phyloP scores from a whole-genome alignment of 495 filamentous ascomycete species.

The Lasiosphaeria ovina region DNA sequence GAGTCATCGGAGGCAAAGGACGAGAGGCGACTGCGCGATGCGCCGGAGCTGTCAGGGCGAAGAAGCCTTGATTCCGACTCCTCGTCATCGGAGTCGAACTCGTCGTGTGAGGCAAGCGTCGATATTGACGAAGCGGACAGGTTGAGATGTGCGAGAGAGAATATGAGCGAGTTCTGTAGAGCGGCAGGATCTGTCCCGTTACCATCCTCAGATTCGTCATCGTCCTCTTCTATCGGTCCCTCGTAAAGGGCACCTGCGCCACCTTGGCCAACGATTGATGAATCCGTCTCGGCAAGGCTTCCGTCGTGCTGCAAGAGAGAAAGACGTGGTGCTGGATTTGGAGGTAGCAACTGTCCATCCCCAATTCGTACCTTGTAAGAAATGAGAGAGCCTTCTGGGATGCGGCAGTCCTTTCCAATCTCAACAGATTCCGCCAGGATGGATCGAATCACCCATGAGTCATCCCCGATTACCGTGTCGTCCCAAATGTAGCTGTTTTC shows the following conservation, averaged over 20 bases:
- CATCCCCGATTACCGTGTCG: constrained; percentile 70
- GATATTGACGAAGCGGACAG: constrained; percentile 79
- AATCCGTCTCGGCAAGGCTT: constrained; percentile 49
- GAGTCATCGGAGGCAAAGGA: constrained; percentile 54
- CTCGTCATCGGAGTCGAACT: constrained; percentile 39
- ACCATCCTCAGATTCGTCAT: constrained; percentile 52
- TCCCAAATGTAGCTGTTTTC: constrained; percentile 91
- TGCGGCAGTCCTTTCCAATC: constrained; percentile 65
- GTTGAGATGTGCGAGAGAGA: constrained; percentile 64
- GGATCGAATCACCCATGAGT: constrained; percentile 63
- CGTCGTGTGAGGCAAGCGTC: constrained; percentile 42
- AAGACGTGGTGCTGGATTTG: constrained; percentile 33
- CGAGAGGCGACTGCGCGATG: constrained; percentile 43
- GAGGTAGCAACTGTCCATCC: constrained; percentile 43
- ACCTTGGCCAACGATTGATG: constrained; percentile 52
- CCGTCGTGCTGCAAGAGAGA: constrained; percentile 35
- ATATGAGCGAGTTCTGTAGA: constrained; percentile 55
- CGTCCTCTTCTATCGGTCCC: constrained; percentile 47
- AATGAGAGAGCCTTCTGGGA: constrained; percentile 72
- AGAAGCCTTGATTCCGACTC: constrained; percentile 19
- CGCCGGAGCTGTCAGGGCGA: constrained; percentile 19
- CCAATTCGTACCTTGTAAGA: constrained; percentile 75
- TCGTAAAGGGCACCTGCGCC: constrained; percentile 54
- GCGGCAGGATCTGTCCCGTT: constrained; percentile 38
- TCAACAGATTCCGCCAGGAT: constrained; percentile 70